phyloP scores from a whole-genome alignment of 306 rosid species.

The Rosa chinensis region DNA sequence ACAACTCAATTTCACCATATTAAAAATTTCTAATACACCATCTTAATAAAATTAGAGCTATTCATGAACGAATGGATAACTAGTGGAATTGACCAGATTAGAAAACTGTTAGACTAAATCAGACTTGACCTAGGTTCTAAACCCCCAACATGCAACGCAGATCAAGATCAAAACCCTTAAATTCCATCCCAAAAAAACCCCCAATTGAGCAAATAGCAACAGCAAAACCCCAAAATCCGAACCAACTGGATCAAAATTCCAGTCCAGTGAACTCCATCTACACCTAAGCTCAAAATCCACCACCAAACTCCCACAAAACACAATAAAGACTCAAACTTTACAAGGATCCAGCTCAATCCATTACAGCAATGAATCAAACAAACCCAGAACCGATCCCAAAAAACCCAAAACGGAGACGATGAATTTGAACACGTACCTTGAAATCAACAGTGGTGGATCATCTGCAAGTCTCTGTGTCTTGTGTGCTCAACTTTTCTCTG shows the following conservation, averaged over 20 bases:
- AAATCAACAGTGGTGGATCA: background rate
- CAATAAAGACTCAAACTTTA: background rate
- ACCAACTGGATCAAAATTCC: background rate
- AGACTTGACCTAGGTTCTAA: background rate
- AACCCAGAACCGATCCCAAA: constrained; percentile 1
- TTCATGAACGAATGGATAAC: background rate
- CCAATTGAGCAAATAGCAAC: background rate
- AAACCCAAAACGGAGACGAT: background rate
- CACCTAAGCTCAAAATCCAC: background rate
- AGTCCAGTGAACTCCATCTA: background rate
- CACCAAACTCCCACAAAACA: background rate
- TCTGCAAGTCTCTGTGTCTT: background rate
- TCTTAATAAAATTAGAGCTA: background rate
- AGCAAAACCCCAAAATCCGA: background rate
- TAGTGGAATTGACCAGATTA: constrained; percentile 6
- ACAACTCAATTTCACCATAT: background rate
- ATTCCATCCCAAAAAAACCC: background rate
- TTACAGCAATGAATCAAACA: background rate
- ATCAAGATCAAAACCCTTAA: constrained; percentile 13
- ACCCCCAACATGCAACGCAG: background rate
- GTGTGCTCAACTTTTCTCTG: background rate
- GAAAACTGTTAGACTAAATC: constrained; percentile 9
- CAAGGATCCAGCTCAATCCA: constrained; percentile 16
- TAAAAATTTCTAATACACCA: background rate
- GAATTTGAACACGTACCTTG: background rate